These are phyloP conservation scores for Neopestalotiopsis sp. DNA, from an alignment of 2,329 filamentous ascomycete species.

Conservation along the genomic window DNA sequence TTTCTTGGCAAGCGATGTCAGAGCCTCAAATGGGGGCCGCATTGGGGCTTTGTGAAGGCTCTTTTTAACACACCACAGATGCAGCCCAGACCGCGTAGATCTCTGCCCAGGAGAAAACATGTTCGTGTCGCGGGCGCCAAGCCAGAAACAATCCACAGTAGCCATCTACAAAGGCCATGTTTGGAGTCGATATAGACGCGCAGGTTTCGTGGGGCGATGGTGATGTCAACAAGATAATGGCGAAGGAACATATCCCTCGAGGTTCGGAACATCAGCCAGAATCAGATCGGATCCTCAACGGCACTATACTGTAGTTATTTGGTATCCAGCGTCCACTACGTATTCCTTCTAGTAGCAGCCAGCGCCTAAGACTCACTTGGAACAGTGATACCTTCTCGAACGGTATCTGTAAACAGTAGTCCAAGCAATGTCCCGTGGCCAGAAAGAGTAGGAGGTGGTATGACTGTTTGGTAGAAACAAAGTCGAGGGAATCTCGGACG, in stretches of 20 bases:
- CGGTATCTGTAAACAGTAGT: not conserved
- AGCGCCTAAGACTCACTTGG: too few species aligned
- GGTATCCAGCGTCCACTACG: too few species aligned
- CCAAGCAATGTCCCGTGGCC: not conserved
- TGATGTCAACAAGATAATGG: too few species aligned
- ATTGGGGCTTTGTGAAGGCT: not conserved
- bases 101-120: not conserved
- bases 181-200: not conserved
- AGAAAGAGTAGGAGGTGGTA: not conserved
- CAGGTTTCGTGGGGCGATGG: not conserved
- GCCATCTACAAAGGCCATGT: not conserved
- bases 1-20: conserved; percentile 13
- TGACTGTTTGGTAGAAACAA: not conserved
- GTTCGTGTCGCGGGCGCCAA: not conserved
- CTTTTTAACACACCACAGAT: not conserved
- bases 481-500: not conserved
- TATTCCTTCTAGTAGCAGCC: too few species aligned
- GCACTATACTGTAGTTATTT: too few species aligned
- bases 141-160: not conserved
- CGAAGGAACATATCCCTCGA: not conserved
- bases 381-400: not conserved
- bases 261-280: not conserved
- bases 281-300: too few species aligned
- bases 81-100: not conserved
- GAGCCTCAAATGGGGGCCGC: conserved; percentile 7